These are phyloP conservation scores for Hypoxylon sp. DNA, from an alignment of 2,329 filamentous ascomycete genomes.

Conservation along the genomic window DNA sequence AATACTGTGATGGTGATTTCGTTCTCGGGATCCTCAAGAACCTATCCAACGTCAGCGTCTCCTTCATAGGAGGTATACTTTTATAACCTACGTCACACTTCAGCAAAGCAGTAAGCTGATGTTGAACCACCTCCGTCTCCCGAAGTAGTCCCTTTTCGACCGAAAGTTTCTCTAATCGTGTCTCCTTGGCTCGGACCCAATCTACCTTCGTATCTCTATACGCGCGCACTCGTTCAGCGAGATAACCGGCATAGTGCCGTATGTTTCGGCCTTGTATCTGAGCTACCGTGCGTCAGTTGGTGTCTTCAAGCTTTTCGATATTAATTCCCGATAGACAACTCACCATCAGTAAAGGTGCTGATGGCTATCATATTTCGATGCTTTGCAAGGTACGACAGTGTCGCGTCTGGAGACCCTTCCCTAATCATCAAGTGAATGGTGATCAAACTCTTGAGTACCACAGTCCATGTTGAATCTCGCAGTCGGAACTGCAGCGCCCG, in stretches of 20 bases:
- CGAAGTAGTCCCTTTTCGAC: conserved; percentile 92
- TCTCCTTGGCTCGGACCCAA: conserved; percentile 85
- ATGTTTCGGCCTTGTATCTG: conserved; percentile 97
- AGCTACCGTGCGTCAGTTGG: conserved; percentile 61
- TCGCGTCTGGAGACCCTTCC: conserved; percentile 89
- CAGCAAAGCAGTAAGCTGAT: conserved; percentile 83
- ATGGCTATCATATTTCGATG: conserved; percentile 86
- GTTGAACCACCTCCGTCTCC: conserved; percentile 90
- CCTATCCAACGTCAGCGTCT: conserved; percentile 56
- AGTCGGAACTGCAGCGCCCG: conserved; percentile 87
- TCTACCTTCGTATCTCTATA: conserved; percentile 87
- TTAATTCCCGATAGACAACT: conserved; percentile 46
- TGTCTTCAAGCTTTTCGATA: not conserved
- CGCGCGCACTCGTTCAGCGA: conserved; percentile 81
- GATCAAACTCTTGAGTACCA: conserved; percentile 97
- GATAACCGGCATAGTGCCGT: conserved; percentile 86
- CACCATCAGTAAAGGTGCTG: conserved; percentile 91
- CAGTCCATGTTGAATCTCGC: conserved; percentile 98
- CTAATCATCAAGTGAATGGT: conserved; percentile 97
- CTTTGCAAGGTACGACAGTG: conserved; percentile 82
- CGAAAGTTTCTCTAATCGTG: conserved; percentile 81
- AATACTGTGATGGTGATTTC: conserved; percentile 97
- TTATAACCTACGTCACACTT: conserved; percentile 82
- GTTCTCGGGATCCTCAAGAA: conserved; percentile 91
- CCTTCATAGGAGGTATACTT: not conserved